Percentiles rank a stretch among this genome's conserved stretches.
Conservation (phyloP, 2,329 filamentous ascomycete genomes). For the Diaporthe aspalathi region DNA sequence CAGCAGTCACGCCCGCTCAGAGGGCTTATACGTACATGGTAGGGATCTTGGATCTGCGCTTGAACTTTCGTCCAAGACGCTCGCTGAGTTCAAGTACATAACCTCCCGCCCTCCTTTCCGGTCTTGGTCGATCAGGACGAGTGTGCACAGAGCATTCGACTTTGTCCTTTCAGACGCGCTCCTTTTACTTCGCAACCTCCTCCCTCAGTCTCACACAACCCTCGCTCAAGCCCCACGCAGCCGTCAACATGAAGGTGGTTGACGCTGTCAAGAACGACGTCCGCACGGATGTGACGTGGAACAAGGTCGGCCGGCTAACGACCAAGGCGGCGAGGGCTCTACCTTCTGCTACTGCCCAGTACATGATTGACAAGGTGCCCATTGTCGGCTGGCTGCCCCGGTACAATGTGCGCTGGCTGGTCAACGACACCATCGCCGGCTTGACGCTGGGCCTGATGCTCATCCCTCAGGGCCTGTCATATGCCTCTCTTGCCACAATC, state of each 20-base stretch:
- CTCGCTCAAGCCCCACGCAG: not conserved
- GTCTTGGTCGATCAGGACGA: not conserved
- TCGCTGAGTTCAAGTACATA: constrained; percentile 17
- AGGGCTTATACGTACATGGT: constrained; percentile 2
- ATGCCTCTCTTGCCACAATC: constrained; percentile 71
- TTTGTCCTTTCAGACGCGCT: not conserved
- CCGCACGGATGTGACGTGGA: constrained; percentile 53
- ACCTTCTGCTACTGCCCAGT: constrained; percentile 65
- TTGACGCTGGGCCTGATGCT: constrained; percentile 70
- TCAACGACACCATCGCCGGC: constrained; percentile 71
- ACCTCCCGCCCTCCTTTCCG: constrained; percentile 3
- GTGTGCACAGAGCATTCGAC: not conserved
- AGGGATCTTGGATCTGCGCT: constrained; percentile 15
- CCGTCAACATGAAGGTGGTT: constrained; percentile 42
- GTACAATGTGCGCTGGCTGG: constrained; percentile 70
- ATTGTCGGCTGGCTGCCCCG: constrained; percentile 72
- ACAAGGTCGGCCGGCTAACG: constrained; percentile 48
- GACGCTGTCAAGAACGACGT: constrained; percentile 48
- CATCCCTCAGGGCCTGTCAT: constrained; percentile 71
- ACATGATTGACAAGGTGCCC: constrained; percentile 70
- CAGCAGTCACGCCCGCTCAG: constrained; percentile 11
- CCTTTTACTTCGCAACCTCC: not conserved
- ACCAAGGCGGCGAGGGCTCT: constrained; percentile 50
- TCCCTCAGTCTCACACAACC: not conserved
- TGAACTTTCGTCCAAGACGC: constrained; percentile 9